phyloP scores from a whole-genome alignment of 2,329 filamentous ascomycete species.

The Chrysoporthe deuterocubensis region DNA sequence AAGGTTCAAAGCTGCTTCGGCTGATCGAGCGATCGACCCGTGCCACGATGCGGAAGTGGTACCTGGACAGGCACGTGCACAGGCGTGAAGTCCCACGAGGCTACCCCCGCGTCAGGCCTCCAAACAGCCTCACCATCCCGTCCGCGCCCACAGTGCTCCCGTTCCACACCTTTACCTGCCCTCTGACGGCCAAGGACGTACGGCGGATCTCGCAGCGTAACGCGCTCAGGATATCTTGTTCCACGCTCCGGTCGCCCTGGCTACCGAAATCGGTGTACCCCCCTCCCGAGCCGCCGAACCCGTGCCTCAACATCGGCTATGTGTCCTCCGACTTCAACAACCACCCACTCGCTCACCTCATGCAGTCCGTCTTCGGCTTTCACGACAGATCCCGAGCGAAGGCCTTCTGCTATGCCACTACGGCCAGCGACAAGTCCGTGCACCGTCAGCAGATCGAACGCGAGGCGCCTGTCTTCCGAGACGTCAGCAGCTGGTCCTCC shows the following conservation, averaged over 20 bases:
- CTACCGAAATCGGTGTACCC: slow-evolving; percentile 78
- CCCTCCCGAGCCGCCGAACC: slow-evolving; percentile 81
- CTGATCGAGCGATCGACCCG: slow-evolving; percentile 85
- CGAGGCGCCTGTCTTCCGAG: slow-evolving; percentile 88
- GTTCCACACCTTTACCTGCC: slow-evolving; percentile 97
- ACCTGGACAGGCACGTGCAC: slow-evolving; percentile 61
- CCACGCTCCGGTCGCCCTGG: slow-evolving; percentile 86
- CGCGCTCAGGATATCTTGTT: slow-evolving; percentile 88
- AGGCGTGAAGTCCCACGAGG: slow-evolving; percentile 39
- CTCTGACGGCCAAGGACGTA: slow-evolving; percentile 87
- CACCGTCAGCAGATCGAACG: slow-evolving; percentile 92
- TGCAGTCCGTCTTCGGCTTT: slow-evolving; percentile 98
- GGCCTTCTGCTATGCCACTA: slow-evolving; percentile 96
- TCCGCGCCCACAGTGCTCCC: slow-evolving; percentile 92
- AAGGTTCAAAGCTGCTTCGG: slow-evolving; percentile 83
- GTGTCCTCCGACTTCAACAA: slow-evolving; percentile 99
- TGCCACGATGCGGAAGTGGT: slow-evolving; percentile 82
- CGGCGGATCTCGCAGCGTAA: slow-evolving; percentile 95
- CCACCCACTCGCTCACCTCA: slow-evolving; percentile 93
- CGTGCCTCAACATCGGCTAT: slow-evolving; percentile 90
- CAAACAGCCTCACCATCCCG: slow-evolving; percentile 74
- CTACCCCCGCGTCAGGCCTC: slow-evolving; percentile 76
- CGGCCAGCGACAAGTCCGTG: slow-evolving; percentile 82
- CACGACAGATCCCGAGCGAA: slow-evolving; percentile 75
- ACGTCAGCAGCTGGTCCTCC: slow-evolving; percentile 84